These are phyloP conservation scores for Osmanthus fragrans DNA, from an alignment of 257 asterid species.

Conservation along the genomic window DNA sequence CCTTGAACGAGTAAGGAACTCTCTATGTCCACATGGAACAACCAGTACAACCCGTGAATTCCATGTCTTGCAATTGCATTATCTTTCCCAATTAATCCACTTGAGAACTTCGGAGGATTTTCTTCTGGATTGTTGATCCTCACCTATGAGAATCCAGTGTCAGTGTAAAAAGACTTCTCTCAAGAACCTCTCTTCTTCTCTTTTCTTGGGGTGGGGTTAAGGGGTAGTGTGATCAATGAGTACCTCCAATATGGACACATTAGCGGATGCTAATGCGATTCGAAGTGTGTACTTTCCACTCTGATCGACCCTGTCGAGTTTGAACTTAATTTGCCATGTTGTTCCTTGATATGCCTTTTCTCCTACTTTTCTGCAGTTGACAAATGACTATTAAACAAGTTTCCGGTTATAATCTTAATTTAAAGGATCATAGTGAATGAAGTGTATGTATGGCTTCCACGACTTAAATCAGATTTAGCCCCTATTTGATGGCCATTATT, in stretches of 20 bases:
- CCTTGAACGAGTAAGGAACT: conserved; percentile 44
- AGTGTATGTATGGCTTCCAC: neutral
- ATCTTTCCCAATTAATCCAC: conserved; percentile 73
- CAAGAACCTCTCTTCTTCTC: neutral
- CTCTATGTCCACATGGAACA: conserved; percentile 45
- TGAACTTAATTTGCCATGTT: conserved; percentile 75
- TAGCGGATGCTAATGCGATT: conserved; percentile 71
- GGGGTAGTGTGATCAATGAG: neutral
- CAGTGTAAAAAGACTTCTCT: neutral
- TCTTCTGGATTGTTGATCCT: conserved; percentile 55
- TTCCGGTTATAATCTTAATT: too few species aligned
- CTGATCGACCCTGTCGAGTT: conserved; percentile 36
- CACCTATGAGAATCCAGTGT: conserved; percentile 34
- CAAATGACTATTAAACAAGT: neutral
- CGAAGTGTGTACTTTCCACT: conserved; percentile 55
- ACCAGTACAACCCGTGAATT: conserved; percentile 67
- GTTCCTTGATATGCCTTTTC: conserved; percentile 55
- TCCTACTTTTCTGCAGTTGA: conserved; percentile 50
- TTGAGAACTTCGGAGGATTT: conserved; percentile 54
- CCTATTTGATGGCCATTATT: too few species aligned
- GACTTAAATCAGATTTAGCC: neutral
- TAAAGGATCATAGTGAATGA: neutral
- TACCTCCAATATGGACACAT: conserved; percentile 71
- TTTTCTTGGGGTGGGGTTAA: neutral
- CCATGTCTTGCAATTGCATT: conserved; percentile 87